Percentiles rank a stretch among this genome's conserved stretches.
Conservation (phyloP, 2,329 filamentous ascomycete species). For the Neopestalotiopsis rosae region DNA sequence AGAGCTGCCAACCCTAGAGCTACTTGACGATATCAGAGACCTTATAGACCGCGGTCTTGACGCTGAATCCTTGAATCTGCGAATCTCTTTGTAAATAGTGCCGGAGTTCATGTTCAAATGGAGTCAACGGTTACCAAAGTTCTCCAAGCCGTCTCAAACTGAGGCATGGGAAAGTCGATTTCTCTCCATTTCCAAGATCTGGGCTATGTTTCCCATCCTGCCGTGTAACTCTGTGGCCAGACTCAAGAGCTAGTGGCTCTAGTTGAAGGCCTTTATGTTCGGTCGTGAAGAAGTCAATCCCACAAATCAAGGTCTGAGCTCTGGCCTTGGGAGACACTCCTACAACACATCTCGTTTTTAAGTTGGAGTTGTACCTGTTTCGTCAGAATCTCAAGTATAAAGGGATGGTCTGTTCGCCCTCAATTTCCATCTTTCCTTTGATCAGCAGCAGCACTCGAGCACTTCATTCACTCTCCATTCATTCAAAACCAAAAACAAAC, state of each 20-base stretch:
- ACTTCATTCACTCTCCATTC: constrained; percentile 2
- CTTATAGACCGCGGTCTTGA: neutral
- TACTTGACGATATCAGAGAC: neutral
- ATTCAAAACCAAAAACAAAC: neutral
- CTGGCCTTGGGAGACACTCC: neutral
- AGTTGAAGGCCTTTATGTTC: neutral
- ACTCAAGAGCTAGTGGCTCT: neutral
- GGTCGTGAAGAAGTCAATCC: neutral
- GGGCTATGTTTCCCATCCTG: neutral
- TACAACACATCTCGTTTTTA: neutral
- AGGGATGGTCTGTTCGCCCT: neutral
- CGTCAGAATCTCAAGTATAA: neutral
- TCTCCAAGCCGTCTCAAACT: neutral
- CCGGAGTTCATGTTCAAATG: neutral
- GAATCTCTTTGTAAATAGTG: neutral
- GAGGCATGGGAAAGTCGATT: neutral
- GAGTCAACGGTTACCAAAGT: neutral
- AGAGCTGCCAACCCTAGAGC: neutral
- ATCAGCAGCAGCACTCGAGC: neutral
- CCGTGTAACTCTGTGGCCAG: neutral
- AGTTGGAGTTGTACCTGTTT: neutral
- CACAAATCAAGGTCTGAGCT: neutral
- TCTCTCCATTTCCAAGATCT: neutral
- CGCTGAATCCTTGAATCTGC: neutral
- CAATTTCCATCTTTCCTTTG: neutral